Evolutionary conservation across 208 protist species (phyloP).

Genomic region (Crithidia brevicula): DNA sequence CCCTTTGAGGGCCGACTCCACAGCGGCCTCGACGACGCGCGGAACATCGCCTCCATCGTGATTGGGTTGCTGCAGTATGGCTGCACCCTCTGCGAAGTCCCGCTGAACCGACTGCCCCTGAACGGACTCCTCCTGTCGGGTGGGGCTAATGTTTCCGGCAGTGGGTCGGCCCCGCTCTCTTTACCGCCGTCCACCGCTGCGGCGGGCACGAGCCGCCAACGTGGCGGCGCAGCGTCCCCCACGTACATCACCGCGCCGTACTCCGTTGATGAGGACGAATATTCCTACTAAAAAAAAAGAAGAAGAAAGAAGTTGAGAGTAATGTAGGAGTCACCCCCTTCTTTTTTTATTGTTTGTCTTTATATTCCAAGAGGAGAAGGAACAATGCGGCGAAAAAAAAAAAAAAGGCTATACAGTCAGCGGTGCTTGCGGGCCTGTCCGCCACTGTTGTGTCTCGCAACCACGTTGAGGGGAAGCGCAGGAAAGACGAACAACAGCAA

Average conservation of each 20-base stretch:
- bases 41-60: conserved; percentile 88
- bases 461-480: too few species aligned
- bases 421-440: too few species aligned
- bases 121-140: conserved; percentile 21
- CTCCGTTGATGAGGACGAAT: conserved; percentile 27
- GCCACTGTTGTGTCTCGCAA: too few species aligned
- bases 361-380: neutral
- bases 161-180: conserved; percentile 22
- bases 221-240: neutral
- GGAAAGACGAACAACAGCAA: too few species aligned
- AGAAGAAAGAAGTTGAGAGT: neutral
- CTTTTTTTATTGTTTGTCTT: too few species aligned
- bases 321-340: neutral
- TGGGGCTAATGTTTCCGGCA: neutral
- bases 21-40: conserved; percentile 86
- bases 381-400: neutral
- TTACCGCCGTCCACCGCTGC: conserved; percentile 40
- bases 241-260: conserved; percentile 19
- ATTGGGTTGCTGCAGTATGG: conserved; percentile 80
- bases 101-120: conserved; percentile 50
- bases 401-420: too few species aligned
- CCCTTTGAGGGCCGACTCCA: conserved; percentile 84
- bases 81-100: conserved; percentile 76
- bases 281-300: conserved; percentile 1
- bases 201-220: conserved; percentile 1